Conservation (phyloP, 768 basidiomycete species). For the Candolleomyces aberdarensis region DNA sequence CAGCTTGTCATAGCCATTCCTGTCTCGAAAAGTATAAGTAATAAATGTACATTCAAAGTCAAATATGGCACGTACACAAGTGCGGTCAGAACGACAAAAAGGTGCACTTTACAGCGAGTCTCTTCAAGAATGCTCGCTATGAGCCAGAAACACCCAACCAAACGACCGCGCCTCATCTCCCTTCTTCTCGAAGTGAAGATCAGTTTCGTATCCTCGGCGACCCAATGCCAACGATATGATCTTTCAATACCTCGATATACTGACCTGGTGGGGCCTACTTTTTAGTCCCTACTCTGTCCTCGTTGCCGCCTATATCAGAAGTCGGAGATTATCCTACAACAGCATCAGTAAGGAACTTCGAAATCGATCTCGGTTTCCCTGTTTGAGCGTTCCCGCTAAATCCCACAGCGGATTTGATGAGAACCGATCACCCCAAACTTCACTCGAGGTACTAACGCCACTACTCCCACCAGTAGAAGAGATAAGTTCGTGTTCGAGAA, state of each 20-base stretch:
- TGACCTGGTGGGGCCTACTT: no score
- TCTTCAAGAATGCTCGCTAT: neutral
- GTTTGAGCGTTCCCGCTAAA: no score
- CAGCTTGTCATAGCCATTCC: no score
- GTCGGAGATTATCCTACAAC: neutral
- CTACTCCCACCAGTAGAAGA: no score
- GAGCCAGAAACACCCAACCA: slow-evolving; percentile 56
- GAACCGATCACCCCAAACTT: neutral
- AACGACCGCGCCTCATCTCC: slow-evolving; percentile 56
- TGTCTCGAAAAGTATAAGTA: no score
- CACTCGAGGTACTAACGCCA: no score
- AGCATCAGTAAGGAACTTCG: neutral
- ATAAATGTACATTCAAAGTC: no score
- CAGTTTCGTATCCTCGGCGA: slow-evolving; percentile 46
- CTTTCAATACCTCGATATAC: slow-evolving; percentile 5
- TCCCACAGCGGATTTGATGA: neutral
- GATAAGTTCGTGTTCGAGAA: slow-evolving; percentile 2
- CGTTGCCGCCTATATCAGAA: neutral
- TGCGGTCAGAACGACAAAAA: no score
- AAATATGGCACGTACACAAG: no score
- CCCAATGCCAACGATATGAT: slow-evolving; percentile 6
- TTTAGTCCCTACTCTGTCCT: no score
- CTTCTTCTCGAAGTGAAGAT: slow-evolving; percentile 55
- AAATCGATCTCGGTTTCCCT: no score
- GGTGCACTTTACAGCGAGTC: no score